These are phyloP conservation scores for Exophiala alcalophila DNA, from an alignment of 2,329 filamentous ascomycete genomes.

Conservation along the genomic window DNA sequence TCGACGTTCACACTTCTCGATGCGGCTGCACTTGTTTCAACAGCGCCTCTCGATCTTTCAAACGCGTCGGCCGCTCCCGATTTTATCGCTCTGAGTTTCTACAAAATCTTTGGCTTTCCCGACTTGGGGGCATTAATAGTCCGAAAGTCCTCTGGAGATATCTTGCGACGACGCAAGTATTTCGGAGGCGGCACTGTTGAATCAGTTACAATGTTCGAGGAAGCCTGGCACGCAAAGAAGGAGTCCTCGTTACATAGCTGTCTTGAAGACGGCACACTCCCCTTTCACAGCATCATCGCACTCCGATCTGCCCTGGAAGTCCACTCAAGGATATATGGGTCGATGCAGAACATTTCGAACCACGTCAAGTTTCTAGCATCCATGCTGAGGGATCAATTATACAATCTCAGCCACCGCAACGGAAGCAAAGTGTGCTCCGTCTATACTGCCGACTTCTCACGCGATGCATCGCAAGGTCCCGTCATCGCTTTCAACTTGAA, in stretches of 20 bases:
- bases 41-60: constrained; percentile 69
- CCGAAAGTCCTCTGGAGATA: constrained; percentile 62
- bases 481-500: constrained; percentile 80
- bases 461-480: constrained; percentile 58
- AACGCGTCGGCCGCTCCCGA: constrained; percentile 65
- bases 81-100: constrained; percentile 83
- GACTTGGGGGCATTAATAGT: constrained; percentile 84
- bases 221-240: constrained; percentile 81
- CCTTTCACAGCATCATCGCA: constrained; percentile 86
- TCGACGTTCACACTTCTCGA: constrained; percentile 71
- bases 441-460: constrained; percentile 49
- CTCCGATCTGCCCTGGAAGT: constrained; percentile 69
- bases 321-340: constrained; percentile 67
- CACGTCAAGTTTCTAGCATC: constrained; percentile 68
- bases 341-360: constrained; percentile 64
- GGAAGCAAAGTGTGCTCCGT: constrained; percentile 62
- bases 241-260: constrained; percentile 69
- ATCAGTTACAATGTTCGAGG: constrained; percentile 73
- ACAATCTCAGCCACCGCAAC: constrained; percentile 66
- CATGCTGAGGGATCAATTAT: constrained; percentile 58
- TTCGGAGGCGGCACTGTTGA: constrained; percentile 96
- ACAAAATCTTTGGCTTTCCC: constrained; percentile 98
- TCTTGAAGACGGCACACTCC: constrained; percentile 86
- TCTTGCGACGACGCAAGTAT: constrained; percentile 68
- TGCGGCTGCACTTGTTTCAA: constrained; percentile 76